A percentile compares a stretch with the other conserved stretches of the same genome.
Conservation (phyloP, 208 protist genomes). For the Phytomonas francai region DNA sequence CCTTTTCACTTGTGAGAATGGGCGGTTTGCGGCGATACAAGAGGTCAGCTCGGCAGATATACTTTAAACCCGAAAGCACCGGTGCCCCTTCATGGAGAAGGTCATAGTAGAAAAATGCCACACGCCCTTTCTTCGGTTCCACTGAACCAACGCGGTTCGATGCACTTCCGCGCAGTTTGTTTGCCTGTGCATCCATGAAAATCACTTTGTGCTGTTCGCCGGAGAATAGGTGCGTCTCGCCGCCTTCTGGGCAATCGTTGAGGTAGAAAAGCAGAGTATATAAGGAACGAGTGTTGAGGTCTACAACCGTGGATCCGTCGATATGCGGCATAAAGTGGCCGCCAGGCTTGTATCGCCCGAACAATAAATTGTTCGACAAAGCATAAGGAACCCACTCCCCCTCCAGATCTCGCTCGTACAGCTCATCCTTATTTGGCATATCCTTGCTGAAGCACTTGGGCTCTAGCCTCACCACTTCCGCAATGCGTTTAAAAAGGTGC, state of each 20-base stretch:
- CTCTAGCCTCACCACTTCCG: slow-evolving; percentile 37
- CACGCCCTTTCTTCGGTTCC: slow-evolving; percentile 51
- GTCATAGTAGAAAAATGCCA: slow-evolving; percentile 84
- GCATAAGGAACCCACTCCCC: slow-evolving; percentile 70
- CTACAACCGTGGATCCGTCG: slow-evolving; percentile 80
- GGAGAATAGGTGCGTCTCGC: slow-evolving; percentile 70
- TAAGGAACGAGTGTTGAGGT: slow-evolving; percentile 83
- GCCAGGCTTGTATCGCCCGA: slow-evolving; percentile 71
- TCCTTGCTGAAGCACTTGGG: slow-evolving; percentile 48
- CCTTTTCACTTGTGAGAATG: slow-evolving; percentile 53
- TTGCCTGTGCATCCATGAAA: slow-evolving; percentile 30
- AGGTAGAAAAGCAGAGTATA: slow-evolving; percentile 89
- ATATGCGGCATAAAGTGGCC: slow-evolving; percentile 91
- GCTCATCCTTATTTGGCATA: slow-evolving; percentile 44
- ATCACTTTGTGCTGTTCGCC: slow-evolving; percentile 70
- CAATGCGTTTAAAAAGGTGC: slow-evolving; percentile 59
- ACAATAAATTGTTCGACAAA: slow-evolving; percentile 68
- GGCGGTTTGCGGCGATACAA: slow-evolving; percentile 67
- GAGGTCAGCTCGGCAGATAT: slow-evolving; percentile 82
- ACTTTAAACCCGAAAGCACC: slow-evolving; percentile 64
- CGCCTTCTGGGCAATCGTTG: slow-evolving; percentile 69
- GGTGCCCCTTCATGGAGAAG: slow-evolving; percentile 81
- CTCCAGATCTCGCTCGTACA: slow-evolving; percentile 72
- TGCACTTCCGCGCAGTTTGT: slow-evolving; percentile 45
- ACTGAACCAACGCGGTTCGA: slow-evolving; percentile 46